Evolutionary conservation across 148 eudicot genomes (phyloP), one percentile per base, ranked within the genome.

Genomic region (Camellia granthamiana): DNA sequence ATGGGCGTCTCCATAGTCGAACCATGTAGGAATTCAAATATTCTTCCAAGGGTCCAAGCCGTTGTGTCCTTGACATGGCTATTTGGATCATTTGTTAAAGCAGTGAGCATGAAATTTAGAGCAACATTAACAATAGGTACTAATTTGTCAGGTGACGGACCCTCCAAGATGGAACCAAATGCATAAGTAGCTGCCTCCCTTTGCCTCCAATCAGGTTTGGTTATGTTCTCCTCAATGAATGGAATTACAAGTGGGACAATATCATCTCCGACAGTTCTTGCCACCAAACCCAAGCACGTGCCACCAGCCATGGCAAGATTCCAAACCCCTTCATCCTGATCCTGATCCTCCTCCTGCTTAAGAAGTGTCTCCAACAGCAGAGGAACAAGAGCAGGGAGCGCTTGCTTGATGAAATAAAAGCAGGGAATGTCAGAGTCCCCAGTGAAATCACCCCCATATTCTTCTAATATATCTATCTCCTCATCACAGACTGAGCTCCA

Each of bases 311-410:
- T 95, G 23, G 98, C 95, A 64, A 95, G 80, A 80, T 94, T 94
- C 98, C 98, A 94, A 76, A 95, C 98, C 74, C 98, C 94, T 79
- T 94, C 98, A 79, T 94, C 98, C 86, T 92, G 98, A 81, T 94
- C 98, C 80, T 94, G 98, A 74, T 92, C 98, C 82, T 94, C 98
- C 80, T 94, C 98, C 84, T 94, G 98, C 86, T 94, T 94, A 73
- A 94, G 92, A 55, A 94, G 90, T 62, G 97, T 94, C 80, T 94
- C 98, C 87, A 94, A 83, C 73, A 94, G 82, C 94, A 94, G 77
- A 43, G 98, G 98, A 5, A 95, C 93, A 80, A 95, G 94, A 1
- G 92, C 98, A 80, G 97, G 94, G 70, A 95, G 92, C 52, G 98
- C 97, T 80, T 94, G 98, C 85, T 91, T 92, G 77, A 94, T 92